phyloP scores from a whole-genome alignment of 2,329 filamentous ascomycete species.

The Arthrocladium fulminans region DNA sequence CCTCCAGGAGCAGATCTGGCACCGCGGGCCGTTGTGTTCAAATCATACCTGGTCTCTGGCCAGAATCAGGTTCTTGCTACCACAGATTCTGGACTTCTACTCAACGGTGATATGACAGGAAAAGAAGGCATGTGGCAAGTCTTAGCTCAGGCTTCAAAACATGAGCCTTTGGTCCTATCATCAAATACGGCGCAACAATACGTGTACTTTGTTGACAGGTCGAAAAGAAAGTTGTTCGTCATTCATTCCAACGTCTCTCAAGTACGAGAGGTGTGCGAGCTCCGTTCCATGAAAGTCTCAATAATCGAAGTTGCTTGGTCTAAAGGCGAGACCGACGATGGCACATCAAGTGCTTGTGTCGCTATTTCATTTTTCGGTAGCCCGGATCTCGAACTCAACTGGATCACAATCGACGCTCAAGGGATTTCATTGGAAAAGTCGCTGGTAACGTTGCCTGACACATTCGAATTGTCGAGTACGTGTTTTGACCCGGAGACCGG shows the following conservation, averaged over 20 bases:
- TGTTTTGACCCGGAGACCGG: conserved; percentile 16
- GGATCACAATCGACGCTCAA: neutral
- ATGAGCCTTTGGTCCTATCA: neutral
- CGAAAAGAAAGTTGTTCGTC: neutral
- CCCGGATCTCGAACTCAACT: conserved; percentile 1
- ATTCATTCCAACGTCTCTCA: neutral
- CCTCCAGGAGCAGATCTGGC: neutral
- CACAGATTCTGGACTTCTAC: conserved; percentile 16
- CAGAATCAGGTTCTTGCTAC: conserved; percentile 12
- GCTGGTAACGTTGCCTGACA: conserved; percentile 30
- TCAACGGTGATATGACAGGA: conserved; percentile 5
- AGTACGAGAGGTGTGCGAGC: neutral
- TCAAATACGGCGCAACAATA: neutral
- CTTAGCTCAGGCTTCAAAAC: neutral
- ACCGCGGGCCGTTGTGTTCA: conserved; percentile 8
- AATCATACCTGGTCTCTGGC: conserved; percentile 15
- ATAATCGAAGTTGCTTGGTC: neutral
- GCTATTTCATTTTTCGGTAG: neutral
- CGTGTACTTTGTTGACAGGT: neutral
- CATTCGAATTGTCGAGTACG: conserved; percentile 47
- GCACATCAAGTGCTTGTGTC: neutral
- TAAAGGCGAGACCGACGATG: neutral
- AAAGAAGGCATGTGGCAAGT: conserved; percentile 1
- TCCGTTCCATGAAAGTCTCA: neutral
- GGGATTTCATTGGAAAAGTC: neutral